A percentile compares a stretch with the other conserved stretches of the same genome.
These are phyloP conservation scores for Euphorbia peplus DNA, from an alignment of 345 rosid species.

Conservation along the genomic window DNA sequence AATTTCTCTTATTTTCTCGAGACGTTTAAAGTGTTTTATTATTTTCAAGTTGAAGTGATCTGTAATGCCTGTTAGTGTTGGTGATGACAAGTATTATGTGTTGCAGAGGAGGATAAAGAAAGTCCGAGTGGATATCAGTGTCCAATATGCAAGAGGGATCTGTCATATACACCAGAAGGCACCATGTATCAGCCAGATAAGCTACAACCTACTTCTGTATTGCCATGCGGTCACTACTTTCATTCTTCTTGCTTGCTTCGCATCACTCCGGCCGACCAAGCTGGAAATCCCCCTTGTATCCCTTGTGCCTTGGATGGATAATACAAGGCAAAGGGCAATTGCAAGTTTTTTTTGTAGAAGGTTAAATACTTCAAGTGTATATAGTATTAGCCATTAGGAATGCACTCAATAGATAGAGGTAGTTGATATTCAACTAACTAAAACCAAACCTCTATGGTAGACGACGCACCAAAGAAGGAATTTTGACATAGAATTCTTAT, in stretches of 20 bases:
- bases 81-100: not conserved
- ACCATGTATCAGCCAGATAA: constrained; percentile 1
- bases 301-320: constrained; percentile 20
- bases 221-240: constrained; percentile 24
- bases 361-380: not conserved
- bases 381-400: not conserved
- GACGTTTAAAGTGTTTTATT: not conserved
- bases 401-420: not conserved
- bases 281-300: constrained; percentile 22
- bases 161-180: constrained; percentile 14
- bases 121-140: constrained; percentile 18
- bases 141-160: constrained; percentile 25
- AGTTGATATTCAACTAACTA: not conserved
- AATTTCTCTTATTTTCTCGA: not conserved
- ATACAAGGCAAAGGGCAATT: not conserved
- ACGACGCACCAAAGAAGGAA: not conserved
- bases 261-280: constrained; percentile 20
- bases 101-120: constrained; percentile 21
- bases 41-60: not conserved
- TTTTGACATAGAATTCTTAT: not conserved
- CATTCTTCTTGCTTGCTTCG: constrained; percentile 21
- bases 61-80: too few species aligned
- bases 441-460: not conserved
- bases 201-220: constrained; percentile 16
- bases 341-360: too few species aligned